phyloP scores from a whole-genome alignment of 129 eudicot species.

The Lactuca sativa region DNA sequence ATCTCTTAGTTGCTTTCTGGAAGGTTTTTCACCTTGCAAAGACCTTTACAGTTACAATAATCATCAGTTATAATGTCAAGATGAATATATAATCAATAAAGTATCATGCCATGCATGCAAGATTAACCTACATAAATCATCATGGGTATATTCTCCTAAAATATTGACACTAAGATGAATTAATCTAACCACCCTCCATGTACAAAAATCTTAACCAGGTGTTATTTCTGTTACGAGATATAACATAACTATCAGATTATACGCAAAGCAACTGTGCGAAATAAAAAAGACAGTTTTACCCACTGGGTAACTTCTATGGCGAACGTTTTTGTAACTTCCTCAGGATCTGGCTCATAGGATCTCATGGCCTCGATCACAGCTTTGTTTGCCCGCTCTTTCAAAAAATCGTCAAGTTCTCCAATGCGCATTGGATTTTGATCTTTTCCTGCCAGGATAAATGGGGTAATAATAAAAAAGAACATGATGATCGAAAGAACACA shows the following conservation, averaged over 20 bases:
- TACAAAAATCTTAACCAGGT: background rate
- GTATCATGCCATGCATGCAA: too few relatives aligned
- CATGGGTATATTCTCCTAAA: background rate
- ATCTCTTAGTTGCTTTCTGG: slow-evolving; percentile 28
- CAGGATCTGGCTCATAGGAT: slow-evolving; percentile 32
- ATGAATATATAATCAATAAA: background rate
- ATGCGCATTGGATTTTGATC: slow-evolving; percentile 12
- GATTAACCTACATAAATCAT: background rate
- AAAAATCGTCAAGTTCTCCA: slow-evolving; percentile 22
- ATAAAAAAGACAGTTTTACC: background rate
- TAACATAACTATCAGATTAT: background rate
- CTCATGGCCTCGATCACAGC: slow-evolving; percentile 32
- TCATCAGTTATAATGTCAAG: background rate
- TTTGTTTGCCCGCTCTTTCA: slow-evolving; percentile 29
- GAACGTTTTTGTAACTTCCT: slow-evolving; percentile 34
- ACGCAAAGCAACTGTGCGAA: background rate
- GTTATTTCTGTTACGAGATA: background rate
- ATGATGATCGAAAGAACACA: slow-evolving; percentile 1
- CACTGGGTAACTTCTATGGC: slow-evolving; percentile 24
- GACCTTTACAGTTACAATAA: slow-evolving; percentile 11
- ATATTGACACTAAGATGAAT: background rate
- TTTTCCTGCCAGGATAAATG: slow-evolving; percentile 10
- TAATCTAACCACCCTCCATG: background rate
- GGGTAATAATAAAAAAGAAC: background rate
- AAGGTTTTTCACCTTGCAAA: slow-evolving; percentile 13